Evolutionary conservation across 2,329 filamentous ascomycete species (phyloP), one percentile per base, ranked within the genome.

Genomic region (Alternaria ethzedia): DNA sequence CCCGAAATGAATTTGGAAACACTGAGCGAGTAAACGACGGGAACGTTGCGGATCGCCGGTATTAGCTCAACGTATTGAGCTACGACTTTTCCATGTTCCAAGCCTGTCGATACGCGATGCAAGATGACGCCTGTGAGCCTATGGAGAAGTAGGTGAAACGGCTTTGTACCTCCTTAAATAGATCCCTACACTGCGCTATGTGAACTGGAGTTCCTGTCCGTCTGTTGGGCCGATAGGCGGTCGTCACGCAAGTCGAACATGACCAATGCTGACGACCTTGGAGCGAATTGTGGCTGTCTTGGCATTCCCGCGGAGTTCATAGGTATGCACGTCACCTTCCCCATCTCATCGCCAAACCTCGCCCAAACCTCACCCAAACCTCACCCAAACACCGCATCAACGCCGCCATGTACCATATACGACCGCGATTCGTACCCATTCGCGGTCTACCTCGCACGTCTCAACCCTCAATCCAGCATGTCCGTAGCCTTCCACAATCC

Each of bases 341-440:
- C 11, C 25, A 20, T 11, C 20, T 15, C 50, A 26, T 21, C 15
- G 17, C 15, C 23, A 41, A 41, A 46, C 25, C 50, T 21, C 43
- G 25, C 36, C 36, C 46, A 20, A 26, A 28, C 17, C 44, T 32
- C 44, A 52, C 36, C 36, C 46, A 20, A 26, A 28, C 17, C 44
- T 32, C 44, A 52, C 11, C 50, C 15, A 21, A 11, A 23, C 41
- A 47, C 20, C n/a, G 8, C 32, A 62, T 49, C 51, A 43, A 5
- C 45, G 51, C 36, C 25, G 61, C 55, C 43, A 73, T 73, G 71
- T 59, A 68, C 54, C 70, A 68, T 49, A 68, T 67, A 67, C 65
- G 64, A 43, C 57, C 57, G 32, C 32, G 59, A n/a, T 46, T 66
- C 6, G 21, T 30, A n/a, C 32, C 58, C 41, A 65, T 69, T 17